Evolutionary conservation across 805 yeast species (phyloP), one percentile per base, ranked within the genome.

Genomic region (Kazachstania psychrophila): DNA sequence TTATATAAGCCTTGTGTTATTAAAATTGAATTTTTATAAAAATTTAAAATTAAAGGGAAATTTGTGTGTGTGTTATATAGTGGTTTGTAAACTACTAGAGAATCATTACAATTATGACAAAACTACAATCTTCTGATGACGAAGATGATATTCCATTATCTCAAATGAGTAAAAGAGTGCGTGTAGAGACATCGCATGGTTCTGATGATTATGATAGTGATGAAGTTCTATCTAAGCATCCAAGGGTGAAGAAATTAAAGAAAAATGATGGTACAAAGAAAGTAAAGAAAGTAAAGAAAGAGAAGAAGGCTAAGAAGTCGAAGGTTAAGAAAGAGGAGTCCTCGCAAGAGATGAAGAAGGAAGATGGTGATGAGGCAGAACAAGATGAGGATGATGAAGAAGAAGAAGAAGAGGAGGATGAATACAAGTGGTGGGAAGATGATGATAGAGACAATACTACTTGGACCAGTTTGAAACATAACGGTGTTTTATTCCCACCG

Each of bases 401-500:
- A 22, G 49, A 60, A 19, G 54, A 50, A 14, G 77, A 71, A 13
- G 77, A 71, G n/a, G 77, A 71, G 3, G 84, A 70, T 2, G 66
- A 61, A n/a, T 78, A 73, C 54, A 79, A 77, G 58, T 78, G 94
- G 94, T 86, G 95, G 92, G 89, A 84, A 54, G 75, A 73, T 29
- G 75, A 73, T 31, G 81, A 79, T 45, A 60, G 76, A 23, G 82
- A 83, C 51, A 89, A 80, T 23, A 73, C 79, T 28, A 68, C 78
- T 37, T 89, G 98, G 98, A 79, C 75, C 17, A 72, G 87, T 1
- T 64, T 89, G 36, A 85, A 75, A 44, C 98, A 89, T 56, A 77
- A 73, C 46, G 98, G 98, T 50, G 96, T 89, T 10, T 62, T 88
- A 23, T 89, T 89, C 51, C 96, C 98, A 2, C 96, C 97, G 0